Conservation (phyloP, 2,329 filamentous ascomycete genomes). For the Nigrograna mackinnonii region DNA sequence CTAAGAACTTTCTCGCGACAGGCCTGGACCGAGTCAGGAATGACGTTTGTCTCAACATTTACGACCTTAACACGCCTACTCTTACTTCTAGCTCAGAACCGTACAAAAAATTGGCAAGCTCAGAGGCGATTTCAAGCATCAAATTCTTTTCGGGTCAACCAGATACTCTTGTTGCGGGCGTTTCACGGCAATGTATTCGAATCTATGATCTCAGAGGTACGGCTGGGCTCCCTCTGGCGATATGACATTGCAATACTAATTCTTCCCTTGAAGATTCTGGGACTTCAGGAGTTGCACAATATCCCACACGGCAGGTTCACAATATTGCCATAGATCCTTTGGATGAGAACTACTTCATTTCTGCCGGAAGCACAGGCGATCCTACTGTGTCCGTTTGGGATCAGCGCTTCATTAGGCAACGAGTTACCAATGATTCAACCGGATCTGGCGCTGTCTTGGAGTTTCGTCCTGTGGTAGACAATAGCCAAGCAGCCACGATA, state of each 20-base stretch:
- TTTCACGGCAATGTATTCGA: conserved; percentile 74
- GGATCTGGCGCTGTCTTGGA: conserved; percentile 61
- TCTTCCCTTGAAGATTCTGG: conserved; percentile 43
- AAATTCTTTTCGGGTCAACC: conserved; percentile 81
- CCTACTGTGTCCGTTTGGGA: conserved; percentile 80
- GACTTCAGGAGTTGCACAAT: conserved; percentile 51
- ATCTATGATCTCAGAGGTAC: conserved; percentile 79
- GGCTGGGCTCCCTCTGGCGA: too few species aligned
- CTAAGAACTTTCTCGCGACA: conserved; percentile 71
- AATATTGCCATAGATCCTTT: conserved; percentile 77
- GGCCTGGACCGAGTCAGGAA: conserved; percentile 80
- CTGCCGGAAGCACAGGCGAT: conserved; percentile 72
- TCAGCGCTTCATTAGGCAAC: conserved; percentile 56
- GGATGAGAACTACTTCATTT: conserved; percentile 83
- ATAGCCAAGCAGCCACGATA: conserved; percentile 53
- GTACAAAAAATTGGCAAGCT: conserved; percentile 61
- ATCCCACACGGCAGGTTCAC: conserved; percentile 63
- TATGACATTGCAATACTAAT: too few species aligned
- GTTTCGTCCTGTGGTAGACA: conserved; percentile 58
- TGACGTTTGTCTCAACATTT: conserved; percentile 81
- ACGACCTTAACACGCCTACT: conserved; percentile 69
- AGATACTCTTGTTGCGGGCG: conserved; percentile 73
- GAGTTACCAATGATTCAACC: conserved; percentile 50
- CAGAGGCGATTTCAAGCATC: conserved; percentile 77
- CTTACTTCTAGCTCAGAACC: conserved; percentile 56